Conservation (phyloP, 2,329 filamentous ascomycete species). For the Fusarium sp. region DNA sequence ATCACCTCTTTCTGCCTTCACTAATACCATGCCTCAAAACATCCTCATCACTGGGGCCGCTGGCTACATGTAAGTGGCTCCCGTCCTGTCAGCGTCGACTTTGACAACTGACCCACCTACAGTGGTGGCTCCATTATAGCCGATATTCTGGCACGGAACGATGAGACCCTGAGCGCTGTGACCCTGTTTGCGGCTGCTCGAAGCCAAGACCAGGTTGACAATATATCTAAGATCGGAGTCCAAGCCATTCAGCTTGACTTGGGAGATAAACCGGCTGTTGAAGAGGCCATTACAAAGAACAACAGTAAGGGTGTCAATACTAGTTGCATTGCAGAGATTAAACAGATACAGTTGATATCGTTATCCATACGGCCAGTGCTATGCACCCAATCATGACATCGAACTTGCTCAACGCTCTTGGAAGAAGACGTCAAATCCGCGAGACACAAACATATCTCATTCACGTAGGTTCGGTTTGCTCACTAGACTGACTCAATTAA, state of each 20-base stretch:
- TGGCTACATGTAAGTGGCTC: conserved; percentile 49
- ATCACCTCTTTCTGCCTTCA: too few relatives aligned
- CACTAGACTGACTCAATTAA: neutral
- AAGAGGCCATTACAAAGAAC: conserved; percentile 40
- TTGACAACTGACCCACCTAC: neutral
- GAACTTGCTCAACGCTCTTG: conserved; percentile 52
- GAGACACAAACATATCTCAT: conserved; percentile 50
- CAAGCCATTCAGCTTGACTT: conserved; percentile 51
- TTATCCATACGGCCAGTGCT: conserved; percentile 53
- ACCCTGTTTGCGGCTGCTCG: conserved; percentile 52
- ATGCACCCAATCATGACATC: conserved; percentile 43
- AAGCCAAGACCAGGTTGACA: conserved; percentile 50
- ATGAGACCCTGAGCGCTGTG: conserved; percentile 38
- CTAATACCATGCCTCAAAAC: conserved; percentile 41
- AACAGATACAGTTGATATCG: conserved; percentile 50
- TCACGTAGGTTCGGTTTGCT: conserved; percentile 45
- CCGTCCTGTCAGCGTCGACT: neutral
- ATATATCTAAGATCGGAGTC: conserved; percentile 49
- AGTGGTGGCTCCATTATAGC: conserved; percentile 55
- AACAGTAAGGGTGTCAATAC: conserved; percentile 40
- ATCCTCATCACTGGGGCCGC: conserved; percentile 54
- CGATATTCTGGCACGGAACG: conserved; percentile 46
- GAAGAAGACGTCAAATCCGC: conserved; percentile 45
- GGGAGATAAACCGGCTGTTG: conserved; percentile 45
- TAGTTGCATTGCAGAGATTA: neutral